These are phyloP conservation scores for Phanerochaete sordida DNA, from an alignment of 768 basidiomycete species.

Conservation along the genomic window DNA sequence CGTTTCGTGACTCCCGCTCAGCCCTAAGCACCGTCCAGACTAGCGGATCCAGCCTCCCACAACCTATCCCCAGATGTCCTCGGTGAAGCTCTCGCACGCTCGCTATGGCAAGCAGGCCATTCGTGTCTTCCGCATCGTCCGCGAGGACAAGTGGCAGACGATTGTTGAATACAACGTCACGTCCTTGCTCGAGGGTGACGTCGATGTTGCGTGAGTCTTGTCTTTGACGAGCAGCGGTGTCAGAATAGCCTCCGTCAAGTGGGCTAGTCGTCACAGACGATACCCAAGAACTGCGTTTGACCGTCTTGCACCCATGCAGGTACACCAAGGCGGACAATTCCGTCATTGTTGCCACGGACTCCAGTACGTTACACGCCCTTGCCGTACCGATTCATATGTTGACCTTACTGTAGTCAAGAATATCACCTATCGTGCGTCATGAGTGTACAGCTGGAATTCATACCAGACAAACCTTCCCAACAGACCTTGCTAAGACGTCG, in stretches of 20 bases:
- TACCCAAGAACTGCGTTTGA: too few species aligned
- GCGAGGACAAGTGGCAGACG: slow-evolving; percentile 62
- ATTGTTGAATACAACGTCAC: slow-evolving; percentile 85
- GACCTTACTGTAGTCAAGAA: slow-evolving; percentile 32
- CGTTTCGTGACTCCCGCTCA: neutral
- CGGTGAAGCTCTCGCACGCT: slow-evolving; percentile 39
- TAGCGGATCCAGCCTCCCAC: neutral
- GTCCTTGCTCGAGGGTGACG: slow-evolving; percentile 78
- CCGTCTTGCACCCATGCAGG: too few species aligned
- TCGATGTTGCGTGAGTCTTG: slow-evolving; percentile 60
- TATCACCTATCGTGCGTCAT: slow-evolving; percentile 32
- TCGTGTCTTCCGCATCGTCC: slow-evolving; percentile 80
- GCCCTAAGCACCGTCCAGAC: neutral
- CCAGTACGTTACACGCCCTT: slow-evolving; percentile 47
- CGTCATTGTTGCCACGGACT: slow-evolving; percentile 88
- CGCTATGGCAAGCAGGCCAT: slow-evolving; percentile 90
- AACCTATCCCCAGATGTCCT: neutral
- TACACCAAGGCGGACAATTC: slow-evolving; percentile 90
- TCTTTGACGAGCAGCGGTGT: neutral
- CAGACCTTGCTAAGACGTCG: slow-evolving; percentile 85
- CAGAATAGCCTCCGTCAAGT: neutral
- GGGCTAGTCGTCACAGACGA: too few species aligned
- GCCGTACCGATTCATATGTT: neutral
- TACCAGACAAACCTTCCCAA: neutral
- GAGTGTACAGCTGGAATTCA: neutral